Conservation (phyloP, 2,329 filamentous ascomycete genomes). For the Tolypocladium ovalisporum region DNA sequence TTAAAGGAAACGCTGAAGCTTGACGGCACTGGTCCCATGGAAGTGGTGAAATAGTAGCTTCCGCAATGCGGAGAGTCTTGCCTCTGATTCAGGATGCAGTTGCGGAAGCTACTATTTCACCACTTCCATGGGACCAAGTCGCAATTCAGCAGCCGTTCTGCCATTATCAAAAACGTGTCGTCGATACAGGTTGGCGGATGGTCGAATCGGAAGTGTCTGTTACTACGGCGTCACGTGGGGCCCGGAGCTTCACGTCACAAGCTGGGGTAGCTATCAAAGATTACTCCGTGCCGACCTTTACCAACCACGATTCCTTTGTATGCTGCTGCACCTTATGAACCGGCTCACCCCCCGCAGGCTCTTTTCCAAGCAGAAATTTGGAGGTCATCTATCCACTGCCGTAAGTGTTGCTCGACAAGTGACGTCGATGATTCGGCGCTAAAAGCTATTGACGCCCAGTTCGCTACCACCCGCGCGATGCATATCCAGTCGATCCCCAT, state of each 20-base stretch:
- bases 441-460: background rate
- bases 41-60: background rate
- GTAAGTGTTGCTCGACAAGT: background rate
- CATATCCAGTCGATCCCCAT: constrained; percentile 83
- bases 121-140: background rate
- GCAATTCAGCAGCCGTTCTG: background rate
- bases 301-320: constrained; percentile 10
- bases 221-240: constrained; percentile 1
- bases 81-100: background rate
- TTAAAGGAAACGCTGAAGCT: background rate
- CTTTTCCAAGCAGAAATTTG: constrained; percentile 19
- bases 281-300: background rate
- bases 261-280: background rate
- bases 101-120: background rate
- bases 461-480: constrained; percentile 38
- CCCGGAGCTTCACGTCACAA: background rate
- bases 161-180: background rate
- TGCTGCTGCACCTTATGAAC: constrained; percentile 26
- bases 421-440: too few relatives aligned
- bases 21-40: too few relatives aligned
- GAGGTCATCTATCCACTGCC: constrained; percentile 6
- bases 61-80: too few relatives aligned
- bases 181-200: background rate
- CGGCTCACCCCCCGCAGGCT: constrained; percentile 25
- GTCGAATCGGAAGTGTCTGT: background rate